Conservation (phyloP, 495 filamentous ascomycete species). For the Hypoxylon trugodes region DNA sequence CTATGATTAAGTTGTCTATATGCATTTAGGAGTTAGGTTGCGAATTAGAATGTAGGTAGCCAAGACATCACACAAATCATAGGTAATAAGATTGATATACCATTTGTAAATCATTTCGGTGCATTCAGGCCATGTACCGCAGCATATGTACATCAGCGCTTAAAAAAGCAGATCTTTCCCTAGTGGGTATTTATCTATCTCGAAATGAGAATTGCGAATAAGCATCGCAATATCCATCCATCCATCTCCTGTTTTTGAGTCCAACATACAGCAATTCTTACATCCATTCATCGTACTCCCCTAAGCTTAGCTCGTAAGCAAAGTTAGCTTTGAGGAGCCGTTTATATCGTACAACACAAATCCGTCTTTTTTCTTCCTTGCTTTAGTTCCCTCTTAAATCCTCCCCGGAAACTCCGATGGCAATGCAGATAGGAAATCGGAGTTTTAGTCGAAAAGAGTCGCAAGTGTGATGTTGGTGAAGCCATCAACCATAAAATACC, state of each 20-base stretch:
- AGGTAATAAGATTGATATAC: too few relatives aligned
- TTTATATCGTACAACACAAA: neutral
- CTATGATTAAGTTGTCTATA: slow-evolving; percentile 24
- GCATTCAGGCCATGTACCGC: too few relatives aligned
- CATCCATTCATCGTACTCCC: neutral
- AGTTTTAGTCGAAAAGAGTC: too few relatives aligned
- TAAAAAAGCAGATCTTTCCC: neutral
- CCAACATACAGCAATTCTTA: too few relatives aligned
- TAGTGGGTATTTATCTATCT: neutral
- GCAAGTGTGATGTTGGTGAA: too few relatives aligned
- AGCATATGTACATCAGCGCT: too few relatives aligned
- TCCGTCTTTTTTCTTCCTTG: neutral
- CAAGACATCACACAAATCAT: neutral
- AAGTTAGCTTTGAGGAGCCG: too few relatives aligned
- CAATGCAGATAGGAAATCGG: too few relatives aligned
- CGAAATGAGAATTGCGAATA: neutral
- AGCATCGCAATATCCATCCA: neutral
- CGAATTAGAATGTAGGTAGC: neutral
- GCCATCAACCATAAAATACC: too few relatives aligned
- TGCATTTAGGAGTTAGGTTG: neutral
- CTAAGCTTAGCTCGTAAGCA: neutral
- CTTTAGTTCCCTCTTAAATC: neutral
- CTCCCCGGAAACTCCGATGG: too few relatives aligned
- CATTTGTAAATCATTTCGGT: too few relatives aligned
- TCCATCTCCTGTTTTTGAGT: too few relatives aligned